Evolutionary conservation across 108 stramenopile genomes (phyloP).

Genomic region (Parietichytrium sp.): DNA sequence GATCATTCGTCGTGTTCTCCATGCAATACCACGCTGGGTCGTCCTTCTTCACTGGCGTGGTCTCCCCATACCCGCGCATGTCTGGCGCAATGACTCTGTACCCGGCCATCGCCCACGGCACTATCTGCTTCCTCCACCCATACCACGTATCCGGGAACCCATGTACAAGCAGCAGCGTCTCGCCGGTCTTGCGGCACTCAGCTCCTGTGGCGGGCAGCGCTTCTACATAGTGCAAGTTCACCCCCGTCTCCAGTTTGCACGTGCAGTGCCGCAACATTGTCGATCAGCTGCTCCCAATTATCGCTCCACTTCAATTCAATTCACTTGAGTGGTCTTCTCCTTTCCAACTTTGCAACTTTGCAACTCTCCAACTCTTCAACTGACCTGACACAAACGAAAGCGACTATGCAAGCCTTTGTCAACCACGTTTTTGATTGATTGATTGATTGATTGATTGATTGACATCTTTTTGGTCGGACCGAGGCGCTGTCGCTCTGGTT

Average conservation of each 20-base stretch:
- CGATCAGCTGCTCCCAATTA: too few species aligned
- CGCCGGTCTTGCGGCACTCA: not conserved
- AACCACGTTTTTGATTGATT: too few species aligned
- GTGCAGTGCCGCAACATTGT: not conserved
- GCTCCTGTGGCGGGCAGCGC: not conserved
- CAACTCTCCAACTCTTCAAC: too few species aligned
- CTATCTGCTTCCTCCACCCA: conserved; percentile 10
- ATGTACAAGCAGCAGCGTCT: conserved; percentile 5
- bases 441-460: too few species aligned
- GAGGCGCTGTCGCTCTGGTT: too few species aligned
- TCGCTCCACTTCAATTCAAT: too few species aligned
- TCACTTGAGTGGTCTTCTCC: too few species aligned
- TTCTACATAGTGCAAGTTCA: conserved; percentile 27
- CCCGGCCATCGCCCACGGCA: not conserved
- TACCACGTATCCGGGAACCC: conserved; percentile 28
- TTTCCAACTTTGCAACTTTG: too few species aligned
- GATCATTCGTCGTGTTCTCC: conserved; percentile 3
- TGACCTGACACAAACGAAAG: too few species aligned
- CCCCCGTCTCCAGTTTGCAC: not conserved
- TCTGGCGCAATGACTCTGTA: conserved; percentile 21
- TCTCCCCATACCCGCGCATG: conserved; percentile 13
- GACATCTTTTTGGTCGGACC: too few species aligned
- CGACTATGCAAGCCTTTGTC: too few species aligned
- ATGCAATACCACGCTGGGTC: not conserved
- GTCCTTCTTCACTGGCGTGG: not conserved